phyloP scores from a whole-genome alignment of 2,329 filamentous ascomycete genomes.

The Sarocladium kiliense region DNA sequence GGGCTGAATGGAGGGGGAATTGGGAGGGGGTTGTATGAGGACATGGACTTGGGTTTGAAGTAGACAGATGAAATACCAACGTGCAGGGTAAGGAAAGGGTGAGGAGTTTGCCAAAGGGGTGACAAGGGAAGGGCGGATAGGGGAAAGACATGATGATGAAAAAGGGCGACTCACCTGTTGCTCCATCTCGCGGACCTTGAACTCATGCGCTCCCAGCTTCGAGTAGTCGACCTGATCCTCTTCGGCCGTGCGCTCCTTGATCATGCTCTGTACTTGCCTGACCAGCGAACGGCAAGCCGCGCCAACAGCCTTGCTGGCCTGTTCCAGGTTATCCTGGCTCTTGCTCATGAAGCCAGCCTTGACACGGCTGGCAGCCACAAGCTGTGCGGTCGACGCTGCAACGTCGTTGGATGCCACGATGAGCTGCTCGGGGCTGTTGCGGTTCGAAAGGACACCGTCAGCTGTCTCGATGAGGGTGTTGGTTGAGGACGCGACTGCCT shows the following conservation, averaged over 20 bases:
- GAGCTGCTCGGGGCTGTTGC: slow-evolving; percentile 92
- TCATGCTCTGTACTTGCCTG: slow-evolving; percentile 89
- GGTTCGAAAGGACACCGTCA: slow-evolving; percentile 85
- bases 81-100: not conserved
- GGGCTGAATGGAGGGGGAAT: not conserved
- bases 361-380: slow-evolving; percentile 90
- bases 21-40: too few species aligned
- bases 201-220: slow-evolving; percentile 86
- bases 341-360: slow-evolving; percentile 98
- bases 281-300: slow-evolving; percentile 82
- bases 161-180: slow-evolving; percentile 71
- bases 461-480: slow-evolving; percentile 98
- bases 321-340: slow-evolving; percentile 87
- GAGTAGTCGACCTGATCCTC: slow-evolving; percentile 84
- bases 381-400: slow-evolving; percentile 89
- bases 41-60: not conserved
- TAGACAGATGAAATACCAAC: not conserved
- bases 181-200: slow-evolving; percentile 99
- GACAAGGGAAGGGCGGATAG: not conserved
- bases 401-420: slow-evolving; percentile 98
- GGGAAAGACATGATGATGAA: not conserved
- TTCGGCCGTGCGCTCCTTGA: slow-evolving; percentile 76
- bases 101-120: not conserved
- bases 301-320: slow-evolving; percentile 88
- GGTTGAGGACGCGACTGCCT: slow-evolving; percentile 88